Evolutionary conservation across 108 stramenopile genomes (phyloP).

Genomic region (Schizochytrium sp.): DNA sequence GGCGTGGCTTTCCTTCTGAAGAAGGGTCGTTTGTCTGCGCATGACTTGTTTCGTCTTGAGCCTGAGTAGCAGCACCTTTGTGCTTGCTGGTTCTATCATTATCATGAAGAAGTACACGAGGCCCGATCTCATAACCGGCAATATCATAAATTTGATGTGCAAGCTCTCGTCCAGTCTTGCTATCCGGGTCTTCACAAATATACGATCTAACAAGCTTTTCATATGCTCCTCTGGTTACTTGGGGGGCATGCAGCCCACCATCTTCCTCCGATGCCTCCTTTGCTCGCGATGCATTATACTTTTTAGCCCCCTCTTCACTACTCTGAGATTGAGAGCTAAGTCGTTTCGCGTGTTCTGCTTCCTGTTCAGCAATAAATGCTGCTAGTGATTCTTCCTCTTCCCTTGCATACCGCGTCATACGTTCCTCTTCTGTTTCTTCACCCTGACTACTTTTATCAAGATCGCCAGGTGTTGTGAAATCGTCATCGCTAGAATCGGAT

Average conservation of each 20-base stretch:
- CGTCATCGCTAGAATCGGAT: not conserved
- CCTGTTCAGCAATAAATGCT: not conserved
- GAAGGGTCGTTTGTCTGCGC: not conserved
- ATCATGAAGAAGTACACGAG: not conserved
- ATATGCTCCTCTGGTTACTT: not conserved
- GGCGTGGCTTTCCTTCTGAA: not conserved
- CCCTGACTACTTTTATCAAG: not conserved
- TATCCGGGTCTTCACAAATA: not conserved
- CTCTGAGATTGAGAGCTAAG: not conserved
- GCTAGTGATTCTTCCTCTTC: constrained; percentile 41
- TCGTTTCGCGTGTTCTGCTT: not conserved
- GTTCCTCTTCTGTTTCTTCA: constrained; percentile 31
- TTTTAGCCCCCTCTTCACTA: not conserved
- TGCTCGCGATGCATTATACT: not conserved
- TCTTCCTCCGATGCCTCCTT: not conserved
- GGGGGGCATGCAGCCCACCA: not conserved
- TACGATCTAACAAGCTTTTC: not conserved
- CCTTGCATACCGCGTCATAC: constrained; percentile 19
- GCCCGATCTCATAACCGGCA: constrained; percentile 2
- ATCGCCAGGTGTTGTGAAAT: not conserved
- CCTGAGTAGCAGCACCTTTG: not conserved
- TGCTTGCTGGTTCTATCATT: not conserved
- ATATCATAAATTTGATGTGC: not conserved
- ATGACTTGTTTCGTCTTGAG: not conserved
- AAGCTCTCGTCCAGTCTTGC: not conserved